Percentiles rank a stretch among this genome's conserved stretches.
These are phyloP conservation scores for Heliosperma pusillum DNA, from an alignment of 148 eudicot species.

Conservation along the genomic window DNA sequence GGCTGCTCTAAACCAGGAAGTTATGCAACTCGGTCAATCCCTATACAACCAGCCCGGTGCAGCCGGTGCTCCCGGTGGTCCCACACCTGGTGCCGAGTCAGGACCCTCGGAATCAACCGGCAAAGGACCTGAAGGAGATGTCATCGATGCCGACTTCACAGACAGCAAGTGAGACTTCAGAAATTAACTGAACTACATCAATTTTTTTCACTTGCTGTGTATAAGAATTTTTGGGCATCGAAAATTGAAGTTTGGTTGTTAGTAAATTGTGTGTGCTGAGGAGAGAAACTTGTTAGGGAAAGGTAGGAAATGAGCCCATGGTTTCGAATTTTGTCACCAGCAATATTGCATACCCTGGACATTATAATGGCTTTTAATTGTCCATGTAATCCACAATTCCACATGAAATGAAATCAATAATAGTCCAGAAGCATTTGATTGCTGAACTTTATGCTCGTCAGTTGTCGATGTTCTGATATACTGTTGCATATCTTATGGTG, in stretches of 20 bases:
- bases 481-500: no score
- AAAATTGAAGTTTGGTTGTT: constrained; percentile 8
- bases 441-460: neutral
- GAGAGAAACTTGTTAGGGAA: constrained; percentile 17
- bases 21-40: constrained; percentile 91
- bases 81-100: constrained; percentile 53
- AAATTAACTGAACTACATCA: neutral
- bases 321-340: constrained; percentile 18
- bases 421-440: constrained; percentile 10
- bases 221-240: constrained; percentile 25
- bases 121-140: constrained; percentile 93
- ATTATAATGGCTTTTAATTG: neutral
- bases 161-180: constrained; percentile 61
- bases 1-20: constrained; percentile 91
- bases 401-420: constrained; percentile 21
- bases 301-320: constrained; percentile 16
- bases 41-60: constrained; percentile 87
- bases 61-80: constrained; percentile 50
- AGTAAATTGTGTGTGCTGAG: constrained; percentile 11
- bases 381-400: constrained; percentile 13
- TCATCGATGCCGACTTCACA: constrained; percentile 91
- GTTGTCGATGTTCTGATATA: neutral
- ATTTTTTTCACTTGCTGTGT: constrained; percentile 19
- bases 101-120: constrained; percentile 56
- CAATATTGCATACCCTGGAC: constrained; percentile 11